Evolutionary conservation across 1,284 basidiomycete genomes (phyloP).

Genomic region (Thelephora terrestris): DNA sequence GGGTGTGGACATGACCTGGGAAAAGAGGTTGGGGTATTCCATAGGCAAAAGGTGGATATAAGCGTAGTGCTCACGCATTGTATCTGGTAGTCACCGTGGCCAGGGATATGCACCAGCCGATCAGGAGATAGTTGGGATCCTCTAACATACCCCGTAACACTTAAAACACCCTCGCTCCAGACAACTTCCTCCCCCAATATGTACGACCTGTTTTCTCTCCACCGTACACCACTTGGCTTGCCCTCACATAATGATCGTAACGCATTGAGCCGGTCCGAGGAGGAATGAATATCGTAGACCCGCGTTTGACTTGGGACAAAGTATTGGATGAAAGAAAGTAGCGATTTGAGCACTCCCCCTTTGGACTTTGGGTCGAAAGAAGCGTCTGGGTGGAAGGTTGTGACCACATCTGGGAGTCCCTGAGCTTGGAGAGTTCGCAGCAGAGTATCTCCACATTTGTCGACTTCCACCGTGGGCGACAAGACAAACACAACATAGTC

Average conservation of each 20-base stretch:
- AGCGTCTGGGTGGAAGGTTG: constrained; percentile 39
- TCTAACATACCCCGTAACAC: constrained; percentile 78
- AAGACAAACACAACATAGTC: constrained; percentile 88
- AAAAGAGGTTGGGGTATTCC: constrained; percentile 1
- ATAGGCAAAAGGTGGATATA: constrained; percentile 1
- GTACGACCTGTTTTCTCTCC: constrained; percentile 77
- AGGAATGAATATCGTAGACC: constrained; percentile 51
- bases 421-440: constrained; percentile 83
- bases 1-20: constrained; percentile 54
- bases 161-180: constrained; percentile 53
- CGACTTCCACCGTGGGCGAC: constrained; percentile 76
- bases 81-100: constrained; percentile 86
- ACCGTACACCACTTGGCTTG: constrained; percentile 64
- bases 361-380: constrained; percentile 51
- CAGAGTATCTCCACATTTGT: constrained; percentile 81
- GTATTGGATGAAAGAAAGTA: constrained; percentile 89
- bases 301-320: constrained; percentile 81
- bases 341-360: constrained; percentile 66
- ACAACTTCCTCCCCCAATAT: constrained; percentile 63
- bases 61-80: constrained; percentile 42
- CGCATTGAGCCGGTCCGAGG: constrained; percentile 62
- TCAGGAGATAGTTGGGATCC: constrained; percentile 77
- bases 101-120: constrained; percentile 82
- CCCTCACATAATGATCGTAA: constrained; percentile 74
- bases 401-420: constrained; percentile 67